phyloP scores from a whole-genome alignment of 495 filamentous ascomycete genomes.

The Lasiosphaeris hirsuta region DNA sequence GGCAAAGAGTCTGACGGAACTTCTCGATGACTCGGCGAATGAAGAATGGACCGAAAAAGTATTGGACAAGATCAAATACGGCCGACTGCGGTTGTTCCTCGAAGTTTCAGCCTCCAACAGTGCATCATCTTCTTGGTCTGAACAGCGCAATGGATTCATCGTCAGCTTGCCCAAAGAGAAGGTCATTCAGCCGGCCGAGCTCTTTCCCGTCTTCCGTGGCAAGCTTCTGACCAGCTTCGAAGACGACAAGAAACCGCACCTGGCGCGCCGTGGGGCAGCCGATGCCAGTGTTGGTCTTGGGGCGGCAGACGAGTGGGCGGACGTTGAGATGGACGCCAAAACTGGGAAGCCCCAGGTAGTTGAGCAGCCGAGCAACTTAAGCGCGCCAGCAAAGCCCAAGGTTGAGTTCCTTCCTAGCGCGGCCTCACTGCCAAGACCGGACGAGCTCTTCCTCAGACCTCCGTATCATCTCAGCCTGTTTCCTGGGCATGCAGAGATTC shows the following conservation, averaged over 20 bases:
- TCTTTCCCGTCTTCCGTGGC: slow-evolving; percentile 29
- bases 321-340: slow-evolving; percentile 26
- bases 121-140: slow-evolving; percentile 23
- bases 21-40: slow-evolving; percentile 32
- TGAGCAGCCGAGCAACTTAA: not conserved
- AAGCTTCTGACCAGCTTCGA: slow-evolving; percentile 29
- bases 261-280: not conserved
- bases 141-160: slow-evolving; percentile 23
- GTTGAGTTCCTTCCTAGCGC: slow-evolving; percentile 31
- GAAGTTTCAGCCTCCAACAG: slow-evolving; percentile 22
- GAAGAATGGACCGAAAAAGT: slow-evolving; percentile 32
- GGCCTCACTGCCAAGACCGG: slow-evolving; percentile 29
- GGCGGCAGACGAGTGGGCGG: slow-evolving; percentile 32
- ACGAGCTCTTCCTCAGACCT: slow-evolving; percentile 35
- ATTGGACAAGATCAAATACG: slow-evolving; percentile 18
- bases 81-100: slow-evolving; percentile 28
- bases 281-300: not conserved
- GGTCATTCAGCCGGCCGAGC: slow-evolving; percentile 21
- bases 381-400: slow-evolving; percentile 2
- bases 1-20: slow-evolving; percentile 24
- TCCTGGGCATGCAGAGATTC: slow-evolving; percentile 14
- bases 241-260: slow-evolving; percentile 5
- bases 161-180: slow-evolving; percentile 30
- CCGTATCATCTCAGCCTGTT: slow-evolving; percentile 39
- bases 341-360: slow-evolving; percentile 23